Evolutionary conservation across 768 basidiomycete species (phyloP), one percentile per base, ranked within the genome.

Genomic region (Lactarius sp.): DNA sequence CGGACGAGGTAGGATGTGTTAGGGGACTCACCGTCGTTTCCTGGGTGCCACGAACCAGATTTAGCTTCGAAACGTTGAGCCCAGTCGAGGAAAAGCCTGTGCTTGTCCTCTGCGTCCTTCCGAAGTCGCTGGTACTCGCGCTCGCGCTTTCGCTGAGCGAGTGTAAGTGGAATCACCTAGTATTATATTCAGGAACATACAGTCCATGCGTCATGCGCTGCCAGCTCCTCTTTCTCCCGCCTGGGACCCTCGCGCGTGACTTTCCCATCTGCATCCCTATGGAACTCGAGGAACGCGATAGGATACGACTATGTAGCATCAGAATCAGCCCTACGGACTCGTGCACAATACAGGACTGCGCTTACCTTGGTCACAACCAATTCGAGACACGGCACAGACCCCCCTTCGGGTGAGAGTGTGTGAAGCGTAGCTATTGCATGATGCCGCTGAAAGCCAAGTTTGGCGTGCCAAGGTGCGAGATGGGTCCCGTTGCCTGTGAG

Each of bases 401-500:
- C 97, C 0, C 97, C 97, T 69, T 95, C 90, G 0, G 85, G 72
- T 0, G 87, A 86, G 55, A 99, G 74, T 70, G 88, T 91, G 61
- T 85, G 81, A 66, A 98, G 75, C 0, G 90, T 89, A 0, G 92
- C 84, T 33, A 95, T 78, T 69, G 81, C 90, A 1, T 85, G 86
- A 4, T 76, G 75, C 27, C 70, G 75, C 62, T 82, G 83, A 70
- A 92, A 92, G 7, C 97, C 97, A 6, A 99, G 81, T 68, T 87
- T 91, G 1, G 86, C 79, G 70, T 97, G 84, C 97, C 97, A 99
- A 0, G 86, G 82, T 4, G 88, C 90, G 57, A 95, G 78, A 65
- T 90, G 87, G 1, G 92, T 86, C 0, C 91, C 90, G 73, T 99
- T 99, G 3, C 92, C 94, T 4, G 81, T 79, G 18, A 99, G 73